Evolutionary conservation across 2,329 filamentous ascomycete species (phyloP).

Genomic region (Zarea fungicola): DNA sequence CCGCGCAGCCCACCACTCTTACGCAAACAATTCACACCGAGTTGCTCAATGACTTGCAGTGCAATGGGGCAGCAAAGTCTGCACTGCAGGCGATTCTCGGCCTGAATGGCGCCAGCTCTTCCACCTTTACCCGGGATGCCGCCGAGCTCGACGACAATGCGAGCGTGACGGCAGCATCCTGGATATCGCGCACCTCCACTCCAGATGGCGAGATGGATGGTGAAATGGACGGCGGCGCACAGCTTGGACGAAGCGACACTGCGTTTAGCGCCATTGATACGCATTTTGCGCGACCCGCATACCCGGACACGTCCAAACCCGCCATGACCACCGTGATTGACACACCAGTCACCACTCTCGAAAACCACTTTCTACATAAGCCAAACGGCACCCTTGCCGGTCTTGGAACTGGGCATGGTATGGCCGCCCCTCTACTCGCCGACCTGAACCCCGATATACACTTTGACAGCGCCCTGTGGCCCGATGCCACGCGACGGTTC

Average conservation of each 20-base stretch:
- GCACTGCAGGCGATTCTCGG: slow-evolving; percentile 4
- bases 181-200: slow-evolving; percentile 7
- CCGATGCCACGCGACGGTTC: slow-evolving; percentile 6
- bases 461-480: slow-evolving; percentile 7
- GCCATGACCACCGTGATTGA: not conserved
- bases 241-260: slow-evolving; percentile 10
- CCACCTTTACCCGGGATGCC: not conserved
- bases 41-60: not conserved
- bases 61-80: not conserved
- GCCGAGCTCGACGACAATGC: not conserved
- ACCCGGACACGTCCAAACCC: not conserved
- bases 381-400: not conserved
- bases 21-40: not conserved
- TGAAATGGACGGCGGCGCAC: slow-evolving; percentile 10
- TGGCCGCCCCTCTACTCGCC: not conserved
- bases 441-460: slow-evolving; percentile 4
- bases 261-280: slow-evolving; percentile 3
- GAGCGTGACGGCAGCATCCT: slow-evolving; percentile 1
- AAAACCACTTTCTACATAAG: not conserved
- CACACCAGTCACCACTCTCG: not conserved
- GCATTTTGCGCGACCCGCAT: slow-evolving; percentile 1
- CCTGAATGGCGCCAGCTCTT: not conserved
- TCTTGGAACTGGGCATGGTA: not conserved
- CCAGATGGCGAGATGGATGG: slow-evolving; percentile 9
- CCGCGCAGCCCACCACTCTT: not conserved